Evolutionary conservation across 1,284 basidiomycete species (phyloP), one percentile per base, ranked within the genome.

Genomic region (Tetrapyrgos nigripes): DNA sequence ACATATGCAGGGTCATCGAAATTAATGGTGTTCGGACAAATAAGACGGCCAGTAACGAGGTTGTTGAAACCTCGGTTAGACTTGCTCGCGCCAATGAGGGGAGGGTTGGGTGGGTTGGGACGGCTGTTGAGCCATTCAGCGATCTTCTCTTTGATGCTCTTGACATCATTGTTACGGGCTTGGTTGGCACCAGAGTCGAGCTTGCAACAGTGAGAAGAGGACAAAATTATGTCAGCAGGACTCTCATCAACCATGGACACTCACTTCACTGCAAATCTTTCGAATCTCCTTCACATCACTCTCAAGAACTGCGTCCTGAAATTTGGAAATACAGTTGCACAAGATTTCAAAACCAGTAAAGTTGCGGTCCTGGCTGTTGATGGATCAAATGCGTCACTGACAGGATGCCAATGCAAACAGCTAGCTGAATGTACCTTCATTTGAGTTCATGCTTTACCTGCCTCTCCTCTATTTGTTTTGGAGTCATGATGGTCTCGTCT

Each of bases 1-100:
- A 61, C 62, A 24, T 50, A 73, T 67, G 19, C 21, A 1, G 23
- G 3, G 21, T 73, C 60, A 27, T 56, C 43, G 71, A 72, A 74
- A 31, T 73, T 45, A 37, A 62, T 66, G 23, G 68, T 62, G 3
- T 65, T 64, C 0, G 68, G 73, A 24, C 66, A 70, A 0, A 74
- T 47, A 1, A 73, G 64, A 2, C 35, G 8, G 2, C 70, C 72
- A 14, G 68, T 70, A 10, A 55, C 13, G 33, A 71, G 55, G 26
- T 74, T 61, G n/a, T 60, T 23, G 17, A 73, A 62, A 0, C 73
- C 69, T 29, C 64, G 50, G 9, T 63, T 50, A 14, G 13, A 19
- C n/a, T 66, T 64, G 24, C 43, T 26, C 3, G 53, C 46, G 3
- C 48, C 14, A 0, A 27, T 17, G 4, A 70, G 28, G 4, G 58